Evolutionary conservation across 768 basidiomycete species (phyloP).

Genomic region (Mycena venus): DNA sequence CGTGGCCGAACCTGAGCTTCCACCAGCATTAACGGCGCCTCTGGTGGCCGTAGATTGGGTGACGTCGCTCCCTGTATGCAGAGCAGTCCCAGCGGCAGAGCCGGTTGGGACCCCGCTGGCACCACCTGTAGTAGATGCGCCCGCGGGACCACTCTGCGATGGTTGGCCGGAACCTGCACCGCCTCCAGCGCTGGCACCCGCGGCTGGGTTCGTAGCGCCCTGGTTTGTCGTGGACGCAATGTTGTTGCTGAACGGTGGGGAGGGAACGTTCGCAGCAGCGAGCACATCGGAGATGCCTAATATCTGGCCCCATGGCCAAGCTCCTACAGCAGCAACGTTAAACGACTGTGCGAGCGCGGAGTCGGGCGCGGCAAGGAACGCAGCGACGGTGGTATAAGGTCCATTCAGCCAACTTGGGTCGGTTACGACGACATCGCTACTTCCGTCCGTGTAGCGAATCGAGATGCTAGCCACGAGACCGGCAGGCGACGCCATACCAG

Average conservation of each 20-base stretch:
- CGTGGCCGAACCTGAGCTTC: background rate
- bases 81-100: background rate
- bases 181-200: background rate
- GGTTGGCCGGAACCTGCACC: background rate
- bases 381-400: background rate
- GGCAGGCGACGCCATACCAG: background rate
- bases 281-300: background rate
- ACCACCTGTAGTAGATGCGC: background rate
- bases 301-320: background rate
- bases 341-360: background rate
- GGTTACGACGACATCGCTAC: slow-evolving; percentile 10
- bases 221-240: background rate
- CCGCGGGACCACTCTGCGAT: background rate
- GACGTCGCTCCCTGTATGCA: background rate
- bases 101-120: background rate
- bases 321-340: background rate
- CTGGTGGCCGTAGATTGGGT: background rate
- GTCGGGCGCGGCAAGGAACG: slow-evolving; percentile 11
- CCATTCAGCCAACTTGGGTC: slow-evolving; percentile 25
- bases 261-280: slow-evolving; percentile 4
- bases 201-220: background rate
- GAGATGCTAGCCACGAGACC: slow-evolving; percentile 15
- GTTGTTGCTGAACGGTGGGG: slow-evolving; percentile 1
- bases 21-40: background rate
- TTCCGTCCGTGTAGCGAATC: slow-evolving; percentile 7